These are phyloP conservation scores for Thuidium tamariscinum DNA, from an alignment of 225 moss, liverwort and hornwort species.

Conservation along the genomic window DNA sequence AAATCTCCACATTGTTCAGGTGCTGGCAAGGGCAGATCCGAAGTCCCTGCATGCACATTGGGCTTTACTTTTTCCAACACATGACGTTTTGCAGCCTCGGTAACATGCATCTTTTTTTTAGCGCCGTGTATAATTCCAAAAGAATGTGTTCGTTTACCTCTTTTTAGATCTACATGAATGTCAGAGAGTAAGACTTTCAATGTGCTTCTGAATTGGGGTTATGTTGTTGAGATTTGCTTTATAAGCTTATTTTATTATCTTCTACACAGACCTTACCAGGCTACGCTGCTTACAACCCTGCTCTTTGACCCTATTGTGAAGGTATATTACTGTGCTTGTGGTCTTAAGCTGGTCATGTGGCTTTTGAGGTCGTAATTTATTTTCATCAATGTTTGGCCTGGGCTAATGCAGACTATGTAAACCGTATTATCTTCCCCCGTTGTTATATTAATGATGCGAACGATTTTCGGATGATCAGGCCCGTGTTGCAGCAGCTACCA, in stretches of 20 bases:
- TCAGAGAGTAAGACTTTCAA: not conserved
- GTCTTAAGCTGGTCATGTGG: not conserved
- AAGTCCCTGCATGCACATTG: constrained; percentile 92
- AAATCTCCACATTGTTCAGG: constrained; percentile 24
- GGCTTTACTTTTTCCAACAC: constrained; percentile 69
- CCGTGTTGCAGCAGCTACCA: constrained; percentile 81
- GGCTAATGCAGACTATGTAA: not conserved
- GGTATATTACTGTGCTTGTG: constrained; percentile 20
- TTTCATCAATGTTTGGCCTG: not conserved
- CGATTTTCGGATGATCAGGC: constrained; percentile 31
- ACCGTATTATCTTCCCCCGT: not conserved
- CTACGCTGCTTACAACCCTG: constrained; percentile 74
- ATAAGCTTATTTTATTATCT: not conserved
- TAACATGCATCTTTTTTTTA: not conserved
- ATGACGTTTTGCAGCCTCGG: constrained; percentile 83
- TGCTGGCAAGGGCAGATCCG: constrained; percentile 72
- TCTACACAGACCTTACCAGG: constrained; percentile 68
- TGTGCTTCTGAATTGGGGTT: not conserved
- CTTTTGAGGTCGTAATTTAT: not conserved
- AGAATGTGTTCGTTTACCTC: not conserved
- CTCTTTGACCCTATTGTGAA: constrained; percentile 83
- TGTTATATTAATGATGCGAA: not conserved
- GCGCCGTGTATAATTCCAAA: not conserved
- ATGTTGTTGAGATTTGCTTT: not conserved
- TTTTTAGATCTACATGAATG: not conserved